phyloP scores from a whole-genome alignment of 768 basidiomycete genomes.

The Boletus rubescentipes region DNA sequence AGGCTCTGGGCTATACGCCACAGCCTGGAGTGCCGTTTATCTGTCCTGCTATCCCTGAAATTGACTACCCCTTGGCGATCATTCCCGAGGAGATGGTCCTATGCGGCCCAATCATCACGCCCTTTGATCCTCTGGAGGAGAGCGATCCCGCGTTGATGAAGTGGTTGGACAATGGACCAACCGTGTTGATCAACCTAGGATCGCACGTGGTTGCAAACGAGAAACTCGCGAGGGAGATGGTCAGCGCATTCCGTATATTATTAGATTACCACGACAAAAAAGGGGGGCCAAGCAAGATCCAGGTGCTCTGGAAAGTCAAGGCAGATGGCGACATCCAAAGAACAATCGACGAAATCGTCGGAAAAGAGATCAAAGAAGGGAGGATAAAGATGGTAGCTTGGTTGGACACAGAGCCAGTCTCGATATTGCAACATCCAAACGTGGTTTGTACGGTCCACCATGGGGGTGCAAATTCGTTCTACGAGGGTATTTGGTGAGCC shows the following conservation, averaged over 20 bases:
- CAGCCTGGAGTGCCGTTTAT: not conserved
- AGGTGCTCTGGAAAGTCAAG: slow-evolving; percentile 11
- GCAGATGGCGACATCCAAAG: not conserved
- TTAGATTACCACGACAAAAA: not conserved
- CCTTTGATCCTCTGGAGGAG: slow-evolving; percentile 9
- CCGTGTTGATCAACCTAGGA: slow-evolving; percentile 13
- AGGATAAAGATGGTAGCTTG: slow-evolving; percentile 10
- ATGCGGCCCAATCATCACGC: slow-evolving; percentile 8
- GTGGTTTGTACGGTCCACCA: not conserved
- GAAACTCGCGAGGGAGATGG: not conserved
- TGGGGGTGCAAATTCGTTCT: slow-evolving; percentile 6
- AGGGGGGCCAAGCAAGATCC: not conserved
- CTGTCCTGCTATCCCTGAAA: slow-evolving; percentile 1
- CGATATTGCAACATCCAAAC: slow-evolving; percentile 4
- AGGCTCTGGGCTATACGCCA: not conserved
- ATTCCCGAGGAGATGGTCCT: slow-evolving; percentile 6
- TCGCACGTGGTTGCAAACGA: not conserved
- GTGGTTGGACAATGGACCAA: slow-evolving; percentile 12
- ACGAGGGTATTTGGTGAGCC: not conserved
- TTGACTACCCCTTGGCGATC: not conserved
- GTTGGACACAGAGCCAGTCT: slow-evolving; percentile 11
- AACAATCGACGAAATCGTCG: not conserved
- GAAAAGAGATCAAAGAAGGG: slow-evolving; percentile 4
- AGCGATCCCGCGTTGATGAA: not conserved
- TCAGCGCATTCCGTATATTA: slow-evolving; percentile 5